Conservation (phyloP, 2,329 filamentous ascomycete species). For the Chaetomiaceae sp. region DNA sequence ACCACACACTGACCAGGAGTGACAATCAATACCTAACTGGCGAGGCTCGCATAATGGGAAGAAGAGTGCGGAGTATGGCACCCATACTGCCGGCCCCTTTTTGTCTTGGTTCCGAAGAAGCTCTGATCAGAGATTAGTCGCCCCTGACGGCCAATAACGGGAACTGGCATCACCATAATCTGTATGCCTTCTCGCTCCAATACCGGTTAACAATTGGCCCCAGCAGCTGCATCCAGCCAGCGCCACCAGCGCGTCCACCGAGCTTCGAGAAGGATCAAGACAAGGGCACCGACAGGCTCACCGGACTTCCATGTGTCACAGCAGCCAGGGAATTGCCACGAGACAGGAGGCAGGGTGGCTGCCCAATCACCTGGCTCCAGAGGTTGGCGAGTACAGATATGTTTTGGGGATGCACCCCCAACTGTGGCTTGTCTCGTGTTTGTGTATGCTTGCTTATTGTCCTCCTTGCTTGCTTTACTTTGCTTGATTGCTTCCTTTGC, state of each 20-base stretch:
- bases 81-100: background rate
- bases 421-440: conserved; percentile 13
- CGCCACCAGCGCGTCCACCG: conserved; percentile 6
- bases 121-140: too few species aligned
- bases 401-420: conserved; percentile 3
- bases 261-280: conserved; percentile 17
- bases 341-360: conserved; percentile 6
- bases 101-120: too few species aligned
- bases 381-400: conserved; percentile 9
- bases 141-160: background rate
- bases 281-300: conserved; percentile 7
- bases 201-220: background rate
- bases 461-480: too few species aligned
- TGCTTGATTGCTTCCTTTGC: conserved; percentile 14
- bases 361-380: background rate
- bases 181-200: background rate
- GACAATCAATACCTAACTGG: background rate
- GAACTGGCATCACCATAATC: background rate
- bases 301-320: conserved; percentile 21
- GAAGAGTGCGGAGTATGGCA: too few species aligned
- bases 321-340: conserved; percentile 7
- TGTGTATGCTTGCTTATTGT: conserved; percentile 14
- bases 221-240: background rate
- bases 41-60: background rate
- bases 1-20: background rate